These are phyloP conservation scores for Chlorella sp. DNA, from an alignment of 139 green algal genomes.

Conservation along the genomic window DNA sequence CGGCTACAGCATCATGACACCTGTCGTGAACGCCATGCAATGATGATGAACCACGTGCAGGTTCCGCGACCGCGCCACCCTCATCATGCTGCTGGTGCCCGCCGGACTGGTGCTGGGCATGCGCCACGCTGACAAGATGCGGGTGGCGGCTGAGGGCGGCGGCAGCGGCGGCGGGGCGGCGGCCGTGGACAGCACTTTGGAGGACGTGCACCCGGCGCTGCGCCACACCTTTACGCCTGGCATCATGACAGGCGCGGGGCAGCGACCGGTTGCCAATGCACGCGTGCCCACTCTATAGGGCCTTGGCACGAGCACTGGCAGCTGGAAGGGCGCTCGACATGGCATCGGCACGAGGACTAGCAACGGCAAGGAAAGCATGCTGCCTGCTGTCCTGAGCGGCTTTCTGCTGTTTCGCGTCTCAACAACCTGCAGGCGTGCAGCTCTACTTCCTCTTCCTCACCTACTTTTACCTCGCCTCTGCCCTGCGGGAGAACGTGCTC, in stretches of 20 bases:
- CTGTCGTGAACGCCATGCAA: too few species aligned
- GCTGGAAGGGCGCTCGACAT: background rate
- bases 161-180: too few species aligned
- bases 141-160: constrained; percentile 5
- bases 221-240: constrained; percentile 51
- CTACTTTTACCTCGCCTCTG: constrained; percentile 91
- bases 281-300: background rate
- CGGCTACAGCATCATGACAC: too few species aligned
- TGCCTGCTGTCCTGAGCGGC: background rate
- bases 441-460: constrained; percentile 85
- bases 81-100: constrained; percentile 41
- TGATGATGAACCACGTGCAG: too few species aligned
- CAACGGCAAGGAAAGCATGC: background rate
- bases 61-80: constrained; percentile 66
- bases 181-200: background rate
- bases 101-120: constrained; percentile 40
- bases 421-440: constrained; percentile 57
- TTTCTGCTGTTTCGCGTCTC: background rate
- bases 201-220: background rate
- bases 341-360: background rate
- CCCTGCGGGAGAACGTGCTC: constrained; percentile 87
- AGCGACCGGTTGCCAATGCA: background rate
- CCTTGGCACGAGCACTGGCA: background rate
- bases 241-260: constrained; percentile 50
- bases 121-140: constrained; percentile 29